Base-by-base conservation (phyloP, 106 monocot genomes). In the Iris macrosiphon region DNA sequence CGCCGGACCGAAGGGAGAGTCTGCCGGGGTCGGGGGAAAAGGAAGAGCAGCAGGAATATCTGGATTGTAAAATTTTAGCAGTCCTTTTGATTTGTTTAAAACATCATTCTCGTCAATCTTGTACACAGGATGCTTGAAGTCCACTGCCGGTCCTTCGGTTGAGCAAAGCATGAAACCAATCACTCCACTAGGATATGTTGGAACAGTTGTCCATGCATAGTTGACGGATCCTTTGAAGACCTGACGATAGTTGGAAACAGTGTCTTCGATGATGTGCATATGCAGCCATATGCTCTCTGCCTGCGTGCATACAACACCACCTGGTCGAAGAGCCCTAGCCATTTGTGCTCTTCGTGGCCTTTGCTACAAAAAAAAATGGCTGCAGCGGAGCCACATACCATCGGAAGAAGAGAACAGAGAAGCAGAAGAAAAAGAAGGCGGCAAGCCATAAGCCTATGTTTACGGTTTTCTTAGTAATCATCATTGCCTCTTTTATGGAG, bases 101-200 rank as follows among this genome's bases (percentile, higher is more conserved):
- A n/a, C n/a, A 3, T 69, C 69, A 45, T 73, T 65, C 51, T 82
- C 85, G 24, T 95, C 82, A 7, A 95, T 89, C 17, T 44, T 51
- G 41, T 62, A 72, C 32, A 82, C 75, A 8, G 89, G 94, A 50
- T 71, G 65, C 62, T 82, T 55, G 49, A 95, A 89, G 56, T 95
- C 71, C 12, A 95, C 85, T 3, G 53, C 12, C 8, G 85, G 94
- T 0, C 94, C 94, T 52, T 85, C 89, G 13, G 94, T 95, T 16
- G 94, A 95, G 73, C 94, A 95, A 66, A 95, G 76, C 94, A 95
- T 95, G 73, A 95, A 95, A 40, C 94, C 94, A 31, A 95, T 95
- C 3, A 95, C 89, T 17, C 94, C 94, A 65, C 94, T 95, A 10
- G 93, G 93, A 32, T 94, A 94, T 45, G 93, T 94, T 45, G 93